Base-by-base conservation (phyloP, 768 basidiomycete genomes). In the Tubosaeta brunneosetosa region DNA sequence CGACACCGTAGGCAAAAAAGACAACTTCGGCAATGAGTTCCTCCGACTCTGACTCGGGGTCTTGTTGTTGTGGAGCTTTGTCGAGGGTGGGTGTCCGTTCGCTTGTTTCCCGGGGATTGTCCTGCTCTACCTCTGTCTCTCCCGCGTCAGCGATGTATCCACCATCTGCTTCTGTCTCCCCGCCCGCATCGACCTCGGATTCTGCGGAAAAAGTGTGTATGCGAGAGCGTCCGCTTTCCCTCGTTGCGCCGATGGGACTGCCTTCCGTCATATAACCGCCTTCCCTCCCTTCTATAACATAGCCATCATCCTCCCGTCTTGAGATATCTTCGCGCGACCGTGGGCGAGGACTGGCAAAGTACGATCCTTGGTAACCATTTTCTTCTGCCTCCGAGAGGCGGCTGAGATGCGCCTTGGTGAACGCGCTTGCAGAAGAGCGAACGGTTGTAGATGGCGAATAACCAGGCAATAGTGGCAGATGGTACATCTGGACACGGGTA, bases 331-430 rank as follows among this genome's bases (percentile, higher is more conserved):
- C 64, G 14, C 52, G 61, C 26, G 63, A 57, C 0, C 54, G 55
- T 16, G 53, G 64, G 29, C 47, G 55, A 1, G 61, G 44, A 6
- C 49, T 44, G 43, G 72, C 68, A 68, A 94, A 95, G 65, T 94
- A 95, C 1, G 85, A 78, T 13, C 87, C 91, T 63, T 93, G 84
- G 65, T 95, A 94, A 0, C 91, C 91, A 46, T 87, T 79, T 63
- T 94, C 93, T 65, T 97, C 94, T 6, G 87, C 92, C 64, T 93
- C 86, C 2, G 89, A 88, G 53, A 94, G 78, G 29, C 79, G 81
- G 25, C 82, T 77, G 7, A 87, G 71, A 34, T 84, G 77, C 0
- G 87, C 82, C 41, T 82, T 81, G 4, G 74, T 71, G 5, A 75
- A 77, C 3, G 82, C 75, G 11, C 85, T 80, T 0, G 91, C 91